Percentiles rank a stretch among this genome's conserved stretches.
These are phyloP conservation scores for Trichophyton equinum DNA, from an alignment of 2,329 filamentous ascomycete species.

Conservation along the genomic window DNA sequence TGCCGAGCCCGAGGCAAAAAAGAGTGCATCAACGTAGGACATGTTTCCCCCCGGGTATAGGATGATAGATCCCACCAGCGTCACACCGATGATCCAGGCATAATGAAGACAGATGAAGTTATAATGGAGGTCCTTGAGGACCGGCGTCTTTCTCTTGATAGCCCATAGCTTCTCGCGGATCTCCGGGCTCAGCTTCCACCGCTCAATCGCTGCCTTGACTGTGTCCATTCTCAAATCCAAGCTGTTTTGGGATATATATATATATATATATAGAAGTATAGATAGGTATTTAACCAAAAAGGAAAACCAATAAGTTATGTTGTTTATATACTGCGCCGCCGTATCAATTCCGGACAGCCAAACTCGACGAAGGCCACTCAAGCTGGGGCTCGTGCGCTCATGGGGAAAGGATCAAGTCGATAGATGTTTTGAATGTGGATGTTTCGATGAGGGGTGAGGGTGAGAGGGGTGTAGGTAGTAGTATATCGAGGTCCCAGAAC, in stretches of 20 bases:
- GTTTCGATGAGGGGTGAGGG: too few relatives aligned
- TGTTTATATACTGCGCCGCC: not conserved
- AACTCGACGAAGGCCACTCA: not conserved
- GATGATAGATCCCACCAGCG: constrained; percentile 62
- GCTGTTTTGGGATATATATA: not conserved
- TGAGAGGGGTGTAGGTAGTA: too few relatives aligned
- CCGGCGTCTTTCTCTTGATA: constrained; percentile 26
- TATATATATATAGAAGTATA: not conserved
- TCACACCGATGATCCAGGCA: constrained; percentile 64
- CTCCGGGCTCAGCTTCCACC: not conserved
- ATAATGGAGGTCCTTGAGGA: constrained; percentile 26
- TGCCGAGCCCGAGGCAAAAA: constrained; percentile 72
- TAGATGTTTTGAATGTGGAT: too few relatives aligned
- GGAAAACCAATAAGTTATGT: too few relatives aligned
- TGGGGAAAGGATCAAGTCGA: not conserved
- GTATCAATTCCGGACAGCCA: not conserved
- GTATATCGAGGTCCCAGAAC: not conserved
- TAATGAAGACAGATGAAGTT: constrained; percentile 43
- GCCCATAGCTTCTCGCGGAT: not conserved
- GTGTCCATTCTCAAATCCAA: not conserved
- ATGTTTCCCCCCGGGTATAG: constrained; percentile 56
- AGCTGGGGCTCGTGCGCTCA: not conserved
- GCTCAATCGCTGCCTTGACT: not conserved
- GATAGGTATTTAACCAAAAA: not conserved
- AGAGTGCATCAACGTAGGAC: constrained; percentile 73